Base-by-base conservation (phyloP, 2,329 filamentous ascomycete species). In the Colletotrichum sp. region DNA sequence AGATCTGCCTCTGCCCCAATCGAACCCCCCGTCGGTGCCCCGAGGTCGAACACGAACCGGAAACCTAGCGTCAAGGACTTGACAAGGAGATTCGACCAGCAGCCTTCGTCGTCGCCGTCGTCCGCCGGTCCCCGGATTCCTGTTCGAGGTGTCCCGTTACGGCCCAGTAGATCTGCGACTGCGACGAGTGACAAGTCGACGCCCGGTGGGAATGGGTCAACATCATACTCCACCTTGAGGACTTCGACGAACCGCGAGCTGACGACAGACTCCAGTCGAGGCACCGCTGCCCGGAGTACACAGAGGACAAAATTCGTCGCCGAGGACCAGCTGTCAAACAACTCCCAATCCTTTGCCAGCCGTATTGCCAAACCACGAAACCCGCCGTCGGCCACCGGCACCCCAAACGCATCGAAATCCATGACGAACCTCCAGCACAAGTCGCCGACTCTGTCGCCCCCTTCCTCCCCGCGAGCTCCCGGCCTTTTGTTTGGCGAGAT, bases 41-140 rank as follows among this genome's bases (percentile, higher is more conserved):
- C 80, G 69, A 76, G 76, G 63, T 75, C 76, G 71, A 84, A 80
- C 74, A 78, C 83, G 77, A 76, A 78, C 13, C 77, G 80, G 57
- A 89, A 93, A 77, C 87, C 91, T n/a, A 96, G 93, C 74, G 93
- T 97, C 77, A 95, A 93, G 83, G 94, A 97, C 80, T 87, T 97
- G 75, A 92, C 94, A 79, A 94, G 93, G 82, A 92, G 90, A 69
- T 97, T 96, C 84, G 94, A 96, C 82, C 91, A 92, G 57, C 71
- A 66, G 79, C 91, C 88, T 77, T 85, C 82, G 61, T 76, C 80
- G 29, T 70, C 82, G 63, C 75, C 80, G 31, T 70, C 79, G 43
- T 51, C 79, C 8, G 33, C 74, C 57, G 80, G 83, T 69, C 77
- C 82, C 69, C 84, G 83, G 75, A 83, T 82, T 76, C 80, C 82